A percentile compares a stretch with the other conserved stretches of the same genome.
These are phyloP conservation scores for Porodaedalea pini DNA, from an alignment of 1,284 basidiomycete genomes.

Conservation along the genomic window DNA sequence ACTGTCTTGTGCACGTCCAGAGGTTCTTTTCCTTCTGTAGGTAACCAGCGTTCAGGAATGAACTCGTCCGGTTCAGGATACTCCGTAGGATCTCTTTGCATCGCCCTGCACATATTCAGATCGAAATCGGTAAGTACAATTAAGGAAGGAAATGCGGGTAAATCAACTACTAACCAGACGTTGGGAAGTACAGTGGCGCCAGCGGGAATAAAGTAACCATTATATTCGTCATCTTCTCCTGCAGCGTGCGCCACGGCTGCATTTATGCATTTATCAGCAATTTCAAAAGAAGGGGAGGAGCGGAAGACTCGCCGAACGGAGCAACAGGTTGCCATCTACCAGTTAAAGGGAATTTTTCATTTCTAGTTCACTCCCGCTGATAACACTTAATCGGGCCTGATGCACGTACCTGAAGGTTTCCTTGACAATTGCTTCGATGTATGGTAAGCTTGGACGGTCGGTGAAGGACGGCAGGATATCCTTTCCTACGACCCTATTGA, in stretches of 20 bases:
- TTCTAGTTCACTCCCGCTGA: no score
- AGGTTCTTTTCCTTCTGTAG: background rate
- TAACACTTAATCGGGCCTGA: background rate
- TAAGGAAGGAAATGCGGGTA: background rate
- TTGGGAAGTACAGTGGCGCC: conserved; percentile 3
- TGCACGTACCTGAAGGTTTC: conserved; percentile 16
- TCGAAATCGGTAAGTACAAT: conserved; percentile 7
- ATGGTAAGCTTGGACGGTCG: conserved; percentile 25
- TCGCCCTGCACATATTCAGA: conserved; percentile 9
- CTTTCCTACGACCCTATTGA: conserved; percentile 23
- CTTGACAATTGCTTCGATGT: conserved; percentile 21
- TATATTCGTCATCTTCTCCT: conserved; percentile 13
- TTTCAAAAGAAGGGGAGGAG: background rate
- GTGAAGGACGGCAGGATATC: conserved; percentile 21
- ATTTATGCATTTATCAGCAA: background rate
- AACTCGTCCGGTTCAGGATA: no score
- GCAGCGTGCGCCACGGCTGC: conserved; percentile 16
- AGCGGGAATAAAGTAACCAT: conserved; percentile 10
- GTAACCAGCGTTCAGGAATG: no score
- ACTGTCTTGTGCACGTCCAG: conserved; percentile 2
- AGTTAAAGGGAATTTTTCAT: background rate
- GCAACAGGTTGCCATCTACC: conserved; percentile 1
- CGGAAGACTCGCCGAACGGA: conserved; percentile 17
- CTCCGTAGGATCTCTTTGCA: no score
- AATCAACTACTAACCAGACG: background rate